Conservation (phyloP, 352 stramenopile genomes). For the Globisporangium rhizosaccharum region DNA sequence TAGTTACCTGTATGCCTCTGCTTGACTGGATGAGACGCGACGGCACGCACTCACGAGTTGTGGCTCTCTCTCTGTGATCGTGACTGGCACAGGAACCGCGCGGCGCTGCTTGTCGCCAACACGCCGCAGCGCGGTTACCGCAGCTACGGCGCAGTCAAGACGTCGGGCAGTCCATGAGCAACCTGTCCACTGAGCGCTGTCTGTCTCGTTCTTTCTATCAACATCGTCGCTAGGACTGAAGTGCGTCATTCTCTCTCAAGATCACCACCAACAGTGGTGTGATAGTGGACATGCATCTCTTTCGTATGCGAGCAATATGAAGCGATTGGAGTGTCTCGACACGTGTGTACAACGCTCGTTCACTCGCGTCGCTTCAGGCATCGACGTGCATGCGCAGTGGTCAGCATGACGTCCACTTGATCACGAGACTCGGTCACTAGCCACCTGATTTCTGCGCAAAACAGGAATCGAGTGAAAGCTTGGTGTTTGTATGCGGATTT, state of each 20-base stretch:
- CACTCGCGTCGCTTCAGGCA: no score
- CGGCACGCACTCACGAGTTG: neutral
- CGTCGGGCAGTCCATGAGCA: constrained; percentile 7
- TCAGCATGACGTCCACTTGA: no score
- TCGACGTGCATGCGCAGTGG: no score
- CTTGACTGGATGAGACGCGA: neutral
- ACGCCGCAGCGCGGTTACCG: constrained; percentile 14
- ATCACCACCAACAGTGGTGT: no score
- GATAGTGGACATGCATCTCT: no score
- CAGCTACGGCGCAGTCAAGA: constrained; percentile 14
- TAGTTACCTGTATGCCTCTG: neutral
- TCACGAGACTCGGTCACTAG: no score
- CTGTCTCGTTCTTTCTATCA: neutral
- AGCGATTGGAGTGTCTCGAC: no score
- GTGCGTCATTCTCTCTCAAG: neutral
- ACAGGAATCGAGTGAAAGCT: no score
- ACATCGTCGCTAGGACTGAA: neutral
- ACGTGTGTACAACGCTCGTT: no score
- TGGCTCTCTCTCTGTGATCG: neutral
- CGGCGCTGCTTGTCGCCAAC: constrained; percentile 12
- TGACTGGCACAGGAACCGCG: constrained; percentile 7
- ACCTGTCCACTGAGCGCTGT: neutral
- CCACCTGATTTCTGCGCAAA: no score
- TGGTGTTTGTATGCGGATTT: no score
- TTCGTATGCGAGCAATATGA: no score